Conservation (phyloP, 192 early-diverging fungal genomes). For the Coemansia sp. region DNA sequence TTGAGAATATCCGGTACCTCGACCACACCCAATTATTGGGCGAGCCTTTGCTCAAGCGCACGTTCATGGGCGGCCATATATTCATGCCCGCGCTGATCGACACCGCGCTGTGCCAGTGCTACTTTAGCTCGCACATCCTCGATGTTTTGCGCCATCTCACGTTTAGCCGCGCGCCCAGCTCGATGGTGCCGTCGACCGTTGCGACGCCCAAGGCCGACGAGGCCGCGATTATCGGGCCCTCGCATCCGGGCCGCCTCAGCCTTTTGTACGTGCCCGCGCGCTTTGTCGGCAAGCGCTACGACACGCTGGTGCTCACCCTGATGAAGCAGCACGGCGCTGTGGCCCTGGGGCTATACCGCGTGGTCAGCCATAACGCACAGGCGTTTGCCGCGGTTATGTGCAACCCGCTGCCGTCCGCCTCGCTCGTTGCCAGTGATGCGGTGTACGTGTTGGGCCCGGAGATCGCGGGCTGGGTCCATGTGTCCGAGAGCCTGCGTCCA, state of each 20-base stretch:
- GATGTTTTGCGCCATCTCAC: conserved; percentile 44
- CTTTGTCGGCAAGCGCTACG: conserved; percentile 38
- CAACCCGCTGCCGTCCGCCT: conserved; percentile 30
- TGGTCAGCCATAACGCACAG: conserved; percentile 30
- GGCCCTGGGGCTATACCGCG: conserved; percentile 44
- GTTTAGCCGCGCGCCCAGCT: conserved; percentile 18
- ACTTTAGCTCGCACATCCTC: conserved; percentile 52
- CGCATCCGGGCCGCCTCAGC: conserved; percentile 13
- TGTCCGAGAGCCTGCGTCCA: conserved; percentile 11
- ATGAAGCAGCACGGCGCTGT: conserved; percentile 44
- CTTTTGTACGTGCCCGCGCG: conserved; percentile 28
- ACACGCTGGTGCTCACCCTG: conserved; percentile 38
- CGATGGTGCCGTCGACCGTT: not conserved
- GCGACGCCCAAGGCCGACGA: conserved; percentile 11
- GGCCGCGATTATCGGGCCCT: conserved; percentile 5
- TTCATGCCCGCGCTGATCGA: conserved; percentile 49
- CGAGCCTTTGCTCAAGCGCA: conserved; percentile 40
- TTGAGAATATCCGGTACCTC: conserved; percentile 40
- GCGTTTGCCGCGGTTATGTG: conserved; percentile 46
- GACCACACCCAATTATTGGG: conserved; percentile 51
- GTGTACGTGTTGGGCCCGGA: conserved; percentile 44
- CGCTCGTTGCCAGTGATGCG: conserved; percentile 23
- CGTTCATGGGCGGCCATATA: conserved; percentile 52
- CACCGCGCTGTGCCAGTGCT: conserved; percentile 47
- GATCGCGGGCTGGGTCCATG: conserved; percentile 33